phyloP scores from a whole-genome alignment of 345 rosid genomes.

The Populus davidiana region DNA sequence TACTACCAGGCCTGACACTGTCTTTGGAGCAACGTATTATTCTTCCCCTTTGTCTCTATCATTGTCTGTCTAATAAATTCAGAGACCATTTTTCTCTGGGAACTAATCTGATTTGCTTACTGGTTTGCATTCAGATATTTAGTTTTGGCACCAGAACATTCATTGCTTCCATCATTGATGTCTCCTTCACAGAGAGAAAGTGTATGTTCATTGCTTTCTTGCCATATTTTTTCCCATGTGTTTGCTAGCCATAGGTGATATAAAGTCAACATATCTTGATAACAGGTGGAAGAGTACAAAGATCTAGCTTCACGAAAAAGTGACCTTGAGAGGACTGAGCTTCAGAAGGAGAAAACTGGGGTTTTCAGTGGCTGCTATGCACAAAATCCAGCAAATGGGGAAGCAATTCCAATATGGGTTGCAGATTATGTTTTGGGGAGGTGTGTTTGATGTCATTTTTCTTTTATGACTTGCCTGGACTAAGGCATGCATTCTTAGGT shows the following conservation, averaged over 20 bases:
- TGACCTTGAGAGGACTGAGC: slow-evolving; percentile 96
- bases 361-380: slow-evolving; percentile 81
- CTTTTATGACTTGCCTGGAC: slow-evolving; percentile 4
- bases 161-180: slow-evolving; percentile 49
- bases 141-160: slow-evolving; percentile 93
- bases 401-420: slow-evolving; percentile 86
- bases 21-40: slow-evolving; percentile 88
- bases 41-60: slow-evolving; percentile 12
- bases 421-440: slow-evolving; percentile 91
- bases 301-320: slow-evolving; percentile 73
- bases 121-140: slow-evolving; percentile 55
- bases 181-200: slow-evolving; percentile 44
- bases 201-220: slow-evolving; percentile 37
- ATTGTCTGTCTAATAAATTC: slow-evolving; percentile 2
- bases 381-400: slow-evolving; percentile 77
- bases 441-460: slow-evolving; percentile 28
- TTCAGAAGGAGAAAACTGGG: slow-evolving; percentile 90
- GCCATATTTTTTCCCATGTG: neutral
- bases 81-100: slow-evolving; percentile 8
- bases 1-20: slow-evolving; percentile 87
- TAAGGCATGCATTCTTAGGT: neutral
- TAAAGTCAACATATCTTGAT: slow-evolving; percentile 7
- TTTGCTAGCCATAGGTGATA: slow-evolving; percentile 5
- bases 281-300: slow-evolving; percentile 82
- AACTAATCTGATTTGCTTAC: slow-evolving; percentile 3